Base-by-base conservation (phyloP, 768 basidiomycete species). In the Cyathus striatus region DNA sequence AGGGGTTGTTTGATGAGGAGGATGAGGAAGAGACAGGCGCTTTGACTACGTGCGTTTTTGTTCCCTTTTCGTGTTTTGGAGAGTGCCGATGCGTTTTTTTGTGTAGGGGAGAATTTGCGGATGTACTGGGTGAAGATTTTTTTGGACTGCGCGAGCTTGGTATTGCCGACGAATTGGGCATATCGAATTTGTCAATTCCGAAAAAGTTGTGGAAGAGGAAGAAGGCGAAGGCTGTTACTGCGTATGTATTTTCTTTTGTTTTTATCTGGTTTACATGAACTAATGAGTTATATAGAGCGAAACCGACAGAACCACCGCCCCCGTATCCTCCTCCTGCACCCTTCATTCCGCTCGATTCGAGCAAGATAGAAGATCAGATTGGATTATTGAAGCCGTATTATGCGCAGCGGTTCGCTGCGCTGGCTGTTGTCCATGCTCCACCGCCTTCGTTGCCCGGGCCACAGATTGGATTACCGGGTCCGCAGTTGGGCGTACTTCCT, bases 61-160 rank as follows among this genome's bases (percentile, higher is more conserved):
- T 43, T 24, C 50, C 13, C 21, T 23, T 6, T 40, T 20, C 23
- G 27, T 24, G 12, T 34, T 26, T 13, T 38, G 30, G 17, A 5
- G 42, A 21, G 10, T 20, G 26, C 44, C 36, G 17, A 20, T 37
- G 13, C n/a, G 17, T 41, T 43, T 46, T 23, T 30, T 21, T 38
- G 13, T 44, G 2, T 54, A 87, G 85, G 56, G 92, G 92, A 41
- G 86, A 89, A 54, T 92, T 95, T 59, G 84, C 90, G 0, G 89
- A 91, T 40, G 72, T 81, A 13, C 74, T 94, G 13, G 93, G 92
- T 23, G 92, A 93, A 53, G 94, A 98, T 60, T 95, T 94, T 65
- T 76, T 97, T 10, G 94, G 94, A 9, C 72, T 97, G 21, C 77
- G 80, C 39, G 91, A 88, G 55, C 66, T 92, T 34, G 94, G 93